Evolutionary conservation across 208 protist species (phyloP).

Genomic region (Crithidia fasciculata): DNA sequence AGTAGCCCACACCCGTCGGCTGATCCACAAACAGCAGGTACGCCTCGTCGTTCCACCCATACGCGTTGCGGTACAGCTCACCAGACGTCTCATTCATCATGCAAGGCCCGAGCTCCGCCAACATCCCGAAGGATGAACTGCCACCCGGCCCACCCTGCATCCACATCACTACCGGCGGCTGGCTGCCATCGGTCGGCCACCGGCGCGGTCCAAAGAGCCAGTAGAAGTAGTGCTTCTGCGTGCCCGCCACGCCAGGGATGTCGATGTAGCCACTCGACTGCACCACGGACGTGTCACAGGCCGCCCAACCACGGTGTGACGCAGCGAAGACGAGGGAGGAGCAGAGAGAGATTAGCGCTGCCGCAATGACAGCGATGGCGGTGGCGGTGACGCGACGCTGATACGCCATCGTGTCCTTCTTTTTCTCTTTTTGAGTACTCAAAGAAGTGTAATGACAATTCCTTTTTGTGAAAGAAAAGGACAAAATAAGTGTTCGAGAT

Average conservation of each 20-base stretch:
- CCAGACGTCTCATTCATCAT: conserved; percentile 56
- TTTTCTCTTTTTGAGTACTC: too few relatives aligned
- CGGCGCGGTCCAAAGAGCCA: conserved; percentile 86
- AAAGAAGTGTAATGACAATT: too few relatives aligned
- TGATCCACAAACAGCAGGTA: conserved; percentile 93
- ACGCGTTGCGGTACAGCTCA: conserved; percentile 62
- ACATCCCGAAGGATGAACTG: conserved; percentile 66
- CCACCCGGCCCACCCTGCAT: conserved; percentile 94
- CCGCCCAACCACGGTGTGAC: conserved; percentile 33
- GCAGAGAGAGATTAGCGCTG: neutral
- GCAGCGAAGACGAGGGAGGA: neutral
- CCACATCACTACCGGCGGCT: conserved; percentile 85
- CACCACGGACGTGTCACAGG: conserved; percentile 52
- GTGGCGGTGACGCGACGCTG: conserved; percentile 37
- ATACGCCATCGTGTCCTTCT: conserved; percentile 39
- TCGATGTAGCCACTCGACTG: conserved; percentile 83
- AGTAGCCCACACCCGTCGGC: conserved; percentile 92
- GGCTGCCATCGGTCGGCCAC: conserved; percentile 38
- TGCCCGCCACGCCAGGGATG: conserved; percentile 51
- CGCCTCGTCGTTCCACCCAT: conserved; percentile 83
- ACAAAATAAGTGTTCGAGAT: too few relatives aligned
- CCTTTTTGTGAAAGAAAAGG: too few relatives aligned
- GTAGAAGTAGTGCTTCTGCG: conserved; percentile 87
- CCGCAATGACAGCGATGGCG: neutral
- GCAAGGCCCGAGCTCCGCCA: conserved; percentile 87